A percentile compares a stretch with the other conserved stretches of the same genome.
These are phyloP conservation scores for Mediolabrus comicus DNA, from an alignment of 108 stramenopile genomes.

Conservation along the genomic window DNA sequence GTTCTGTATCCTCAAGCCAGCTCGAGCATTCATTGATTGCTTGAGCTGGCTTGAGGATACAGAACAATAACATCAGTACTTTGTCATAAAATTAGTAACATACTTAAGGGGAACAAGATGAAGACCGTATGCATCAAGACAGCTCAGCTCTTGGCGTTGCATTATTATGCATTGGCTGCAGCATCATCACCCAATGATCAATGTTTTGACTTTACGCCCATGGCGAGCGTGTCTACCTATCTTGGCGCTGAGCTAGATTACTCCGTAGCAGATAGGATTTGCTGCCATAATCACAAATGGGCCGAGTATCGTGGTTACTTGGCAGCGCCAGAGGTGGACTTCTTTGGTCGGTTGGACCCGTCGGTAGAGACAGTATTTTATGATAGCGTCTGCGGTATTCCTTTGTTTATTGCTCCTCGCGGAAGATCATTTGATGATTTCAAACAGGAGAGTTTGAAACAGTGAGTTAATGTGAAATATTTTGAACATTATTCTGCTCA, in stretches of 20 bases:
- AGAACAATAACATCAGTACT: too few relatives aligned
- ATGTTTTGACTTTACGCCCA: slow-evolving; percentile 24
- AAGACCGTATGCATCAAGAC: too few relatives aligned
- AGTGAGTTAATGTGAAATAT: too few relatives aligned
- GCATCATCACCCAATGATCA: slow-evolving; percentile 8
- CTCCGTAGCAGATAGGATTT: slow-evolving; percentile 19
- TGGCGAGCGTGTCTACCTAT: slow-evolving; percentile 12
- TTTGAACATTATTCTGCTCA: too few relatives aligned
- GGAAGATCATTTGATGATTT: slow-evolving; percentile 51
- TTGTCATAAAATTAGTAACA: too few relatives aligned
- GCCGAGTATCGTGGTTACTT: slow-evolving; percentile 31
- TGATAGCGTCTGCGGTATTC: slow-evolving; percentile 54
- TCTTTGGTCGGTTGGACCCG: slow-evolving; percentile 12
- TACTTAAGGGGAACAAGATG: too few relatives aligned
- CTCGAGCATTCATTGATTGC: too few relatives aligned
- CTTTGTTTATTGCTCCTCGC: slow-evolving; percentile 49
- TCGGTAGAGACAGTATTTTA: slow-evolving; percentile 37
- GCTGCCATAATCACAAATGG: slow-evolving; percentile 26
- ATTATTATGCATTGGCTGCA: not conserved
- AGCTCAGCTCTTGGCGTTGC: not conserved
- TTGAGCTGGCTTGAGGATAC: too few relatives aligned
- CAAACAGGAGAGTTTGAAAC: slow-evolving; percentile 29
- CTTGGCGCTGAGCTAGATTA: slow-evolving; percentile 18
- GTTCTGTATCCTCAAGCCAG: too few relatives aligned
- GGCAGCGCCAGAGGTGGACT: slow-evolving; percentile 27